Evolutionary conservation across 1,284 basidiomycete genomes (phyloP), one percentile per base, ranked within the genome.

Genomic region (Cryptococcus deneoformans): DNA sequence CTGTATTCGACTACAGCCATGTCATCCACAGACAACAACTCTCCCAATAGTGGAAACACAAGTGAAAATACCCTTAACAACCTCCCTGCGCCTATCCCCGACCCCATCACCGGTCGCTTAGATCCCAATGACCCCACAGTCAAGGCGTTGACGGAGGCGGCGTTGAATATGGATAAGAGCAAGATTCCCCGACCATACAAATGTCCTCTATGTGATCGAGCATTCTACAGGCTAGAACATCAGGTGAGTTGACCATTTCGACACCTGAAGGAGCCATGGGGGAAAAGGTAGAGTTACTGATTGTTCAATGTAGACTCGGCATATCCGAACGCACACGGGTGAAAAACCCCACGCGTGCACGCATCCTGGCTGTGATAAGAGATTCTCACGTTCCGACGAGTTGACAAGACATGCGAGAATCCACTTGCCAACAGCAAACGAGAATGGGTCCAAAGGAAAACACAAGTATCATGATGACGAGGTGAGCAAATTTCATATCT

Each of bases 281-380:
- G 44, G 40, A 9, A 43, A 37, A 24, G 47, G 46, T 35, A 44
- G 29, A 29, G 29, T 49, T 46, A 54, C 50, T 51, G 58, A 54
- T 50, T 71, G 48, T 70, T 29, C 29, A 29, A 71, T 57, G 68
- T 72, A 98, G 89, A 99, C 94, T 20, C 88, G 95, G 57, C 95
- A 99, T 75, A 95, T 98, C 56, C 89, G 95, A 57, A 99, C 94
- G 0, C 95, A 99, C 77, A 99, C 95, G 0, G 95, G 95, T 67
- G 95, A 98, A 78, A 97, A 96, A 72, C 95, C 95, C 1, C 97
- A 97, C 73, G 84, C 86, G 38, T 99, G 95, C 83, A 89, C 86
- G 0, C 92, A 89, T 76, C 87, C 91, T 0, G 86, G 87, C n/a
- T 99, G 95, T 83, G 94, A 97, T 79, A 99, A 98, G 78, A 89